Base-by-base conservation (phyloP, 1,284 basidiomycete species). In the Sanghuangporus weigelae region DNA sequence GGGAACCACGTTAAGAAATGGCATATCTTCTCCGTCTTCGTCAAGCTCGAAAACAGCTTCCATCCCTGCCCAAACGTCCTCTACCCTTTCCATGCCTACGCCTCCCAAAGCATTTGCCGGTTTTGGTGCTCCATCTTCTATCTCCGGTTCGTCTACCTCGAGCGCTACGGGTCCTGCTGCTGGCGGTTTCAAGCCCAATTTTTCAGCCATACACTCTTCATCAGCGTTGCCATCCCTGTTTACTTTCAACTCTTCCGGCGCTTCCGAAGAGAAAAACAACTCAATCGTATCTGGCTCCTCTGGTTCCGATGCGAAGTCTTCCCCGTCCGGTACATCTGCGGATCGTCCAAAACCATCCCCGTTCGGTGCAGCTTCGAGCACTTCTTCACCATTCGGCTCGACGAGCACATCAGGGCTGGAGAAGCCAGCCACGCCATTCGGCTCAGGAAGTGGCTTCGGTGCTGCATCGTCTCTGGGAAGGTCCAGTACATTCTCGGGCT, bases 71-170 rank as follows among this genome's bases (percentile, higher is more conserved):
- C 66, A 16, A 49, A 60, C 23, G 59, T 63, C 26, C 61, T 60
- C 10, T 67, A 70, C 60, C 63, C 72, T 3, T 74, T 73, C 60
- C 71, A 71, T 23, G 57, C 68, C 3, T 67, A 69, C 26, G 59
- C 68, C 53, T 46, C 65, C 58, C 46, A 63, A 59, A 19, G 54
- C 59, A 7, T 64, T 60, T 44, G 12, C 58, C n/a, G 42, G 57
- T 16, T 63, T 63, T 38, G 61, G 44, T 7, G 26, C n/a, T 6
- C 36, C 58, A 31, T 60, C 49, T 11, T 23, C 49, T 7, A 31
- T 26, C 14, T 31, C 53, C 31, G 23, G 5, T 6, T 11, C 59
- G 35, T 55, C 59, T 31, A 26, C 54, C 10, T 42, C 53, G 1
- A 46, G 10, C 38, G 36, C 40, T n/a, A 35, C 54, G 8, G 39